phyloP scores from a whole-genome alignment of 208 protist species.

The Wallacemonas collosoma region DNA sequence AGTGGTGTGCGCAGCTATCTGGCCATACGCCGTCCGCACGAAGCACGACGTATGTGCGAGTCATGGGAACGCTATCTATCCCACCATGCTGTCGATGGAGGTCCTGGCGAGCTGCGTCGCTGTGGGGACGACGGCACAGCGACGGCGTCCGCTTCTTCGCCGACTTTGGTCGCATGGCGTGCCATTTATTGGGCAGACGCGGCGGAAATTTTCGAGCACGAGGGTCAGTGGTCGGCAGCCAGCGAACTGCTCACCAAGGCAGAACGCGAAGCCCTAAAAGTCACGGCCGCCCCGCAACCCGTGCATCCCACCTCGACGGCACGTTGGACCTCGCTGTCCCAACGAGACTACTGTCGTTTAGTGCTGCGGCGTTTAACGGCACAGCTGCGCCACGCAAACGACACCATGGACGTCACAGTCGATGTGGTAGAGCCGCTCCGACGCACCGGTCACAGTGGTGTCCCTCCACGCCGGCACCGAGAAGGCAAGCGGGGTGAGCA shows the following conservation, averaged over 20 bases:
- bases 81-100: neutral
- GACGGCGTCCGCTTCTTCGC: neutral
- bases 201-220: neutral
- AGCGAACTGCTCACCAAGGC: neutral
- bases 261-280: neutral
- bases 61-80: slow-evolving; percentile 4
- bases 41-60: neutral
- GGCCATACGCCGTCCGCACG: neutral
- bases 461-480: no score
- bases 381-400: neutral
- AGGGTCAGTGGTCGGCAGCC: slow-evolving; percentile 1
- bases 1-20: slow-evolving; percentile 8
- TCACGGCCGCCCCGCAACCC: no score
- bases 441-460: no score
- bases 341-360: neutral
- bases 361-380: neutral
- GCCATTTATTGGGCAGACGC: slow-evolving; percentile 1
- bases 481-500: neutral
- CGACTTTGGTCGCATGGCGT: neutral
- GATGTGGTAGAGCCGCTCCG: neutral
- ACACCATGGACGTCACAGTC: neutral
- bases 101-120: no score
- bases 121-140: no score
- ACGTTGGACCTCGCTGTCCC: neutral
- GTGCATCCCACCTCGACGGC: no score